Percentiles rank a stretch among this genome's conserved stretches.
These are phyloP conservation scores for Moesziomyces parantarcticus DNA, from an alignment of 1,284 basidiomycete species.

Conservation along the genomic window DNA sequence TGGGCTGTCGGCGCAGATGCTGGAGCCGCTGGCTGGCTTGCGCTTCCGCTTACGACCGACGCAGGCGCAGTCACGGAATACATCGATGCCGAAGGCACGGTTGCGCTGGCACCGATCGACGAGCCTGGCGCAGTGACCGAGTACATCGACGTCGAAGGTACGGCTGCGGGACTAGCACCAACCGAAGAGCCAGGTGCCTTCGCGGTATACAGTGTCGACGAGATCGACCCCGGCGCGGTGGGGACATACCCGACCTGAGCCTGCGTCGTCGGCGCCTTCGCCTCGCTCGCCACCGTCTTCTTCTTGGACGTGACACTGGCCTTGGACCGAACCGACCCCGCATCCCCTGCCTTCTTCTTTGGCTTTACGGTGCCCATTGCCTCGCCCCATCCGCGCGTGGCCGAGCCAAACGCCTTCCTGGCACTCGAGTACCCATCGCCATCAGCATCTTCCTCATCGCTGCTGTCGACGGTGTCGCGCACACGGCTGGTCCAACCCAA, in stretches of 20 bases:
- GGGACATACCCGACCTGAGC: conserved; percentile 30
- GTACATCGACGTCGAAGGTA: conserved; percentile 23
- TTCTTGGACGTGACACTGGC: conserved; percentile 25
- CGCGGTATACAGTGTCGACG: conserved; percentile 30
- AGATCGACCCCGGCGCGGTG: conserved; percentile 35
- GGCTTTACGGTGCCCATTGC: conserved; percentile 54
- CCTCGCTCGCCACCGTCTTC: neutral
- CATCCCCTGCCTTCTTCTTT: conserved; percentile 35
- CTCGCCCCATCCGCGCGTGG: conserved; percentile 54
- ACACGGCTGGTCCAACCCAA: conserved; percentile 60
- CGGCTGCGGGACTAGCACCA: conserved; percentile 7
- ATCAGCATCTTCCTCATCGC: conserved; percentile 59
- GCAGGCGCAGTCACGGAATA: conserved; percentile 38
- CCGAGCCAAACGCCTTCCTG: conserved; percentile 59
- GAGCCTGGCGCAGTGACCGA: conserved; percentile 43
- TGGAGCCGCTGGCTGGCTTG: neutral
- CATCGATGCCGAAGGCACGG: conserved; percentile 26
- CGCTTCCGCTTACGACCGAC: conserved; percentile 18
- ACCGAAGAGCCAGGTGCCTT: conserved; percentile 42
- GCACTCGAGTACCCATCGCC: conserved; percentile 56
- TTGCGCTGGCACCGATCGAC: conserved; percentile 11
- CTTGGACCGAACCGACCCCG: conserved; percentile 38
- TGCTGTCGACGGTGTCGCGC: conserved; percentile 42
- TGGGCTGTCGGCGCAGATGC: neutral
- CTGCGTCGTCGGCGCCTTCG: conserved; percentile 14